These are phyloP conservation scores for Galerina marginata DNA, from an alignment of 768 basidiomycete species.

Conservation along the genomic window DNA sequence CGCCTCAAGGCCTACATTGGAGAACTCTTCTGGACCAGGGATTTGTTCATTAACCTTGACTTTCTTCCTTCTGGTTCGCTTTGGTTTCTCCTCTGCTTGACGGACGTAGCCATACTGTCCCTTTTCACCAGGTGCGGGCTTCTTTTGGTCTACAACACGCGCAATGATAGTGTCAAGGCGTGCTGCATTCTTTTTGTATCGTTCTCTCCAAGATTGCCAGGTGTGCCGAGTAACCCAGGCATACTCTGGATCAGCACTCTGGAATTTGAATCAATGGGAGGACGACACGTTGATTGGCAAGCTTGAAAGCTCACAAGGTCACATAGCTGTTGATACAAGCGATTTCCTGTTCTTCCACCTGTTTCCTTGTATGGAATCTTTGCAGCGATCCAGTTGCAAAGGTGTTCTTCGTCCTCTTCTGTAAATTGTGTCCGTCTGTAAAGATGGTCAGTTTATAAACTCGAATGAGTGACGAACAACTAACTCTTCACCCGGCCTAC, in stretches of 20 bases:
- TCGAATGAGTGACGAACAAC: slow-evolving; percentile 28
- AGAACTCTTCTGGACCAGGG: slow-evolving; percentile 20
- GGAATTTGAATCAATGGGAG: slow-evolving; percentile 5
- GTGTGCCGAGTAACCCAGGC: slow-evolving; percentile 84
- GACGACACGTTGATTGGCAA: neutral
- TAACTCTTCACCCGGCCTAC: slow-evolving; percentile 82
- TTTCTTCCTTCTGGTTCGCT: slow-evolving; percentile 57
- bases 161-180: slow-evolving; percentile 71
- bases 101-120: slow-evolving; percentile 86
- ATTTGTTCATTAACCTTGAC: slow-evolving; percentile 32
- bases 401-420: slow-evolving; percentile 73
- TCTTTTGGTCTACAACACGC: slow-evolving; percentile 71
- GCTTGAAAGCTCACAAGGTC: slow-evolving; percentile 58
- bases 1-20: neutral
- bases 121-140: slow-evolving; percentile 72
- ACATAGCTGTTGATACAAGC: slow-evolving; percentile 81
- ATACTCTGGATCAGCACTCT: slow-evolving; percentile 75
- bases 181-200: slow-evolving; percentile 82
- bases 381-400: slow-evolving; percentile 80
- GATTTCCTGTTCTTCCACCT: slow-evolving; percentile 81
- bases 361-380: slow-evolving; percentile 87
- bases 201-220: slow-evolving; percentile 90
- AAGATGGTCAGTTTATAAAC: neutral
- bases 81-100: slow-evolving; percentile 71
- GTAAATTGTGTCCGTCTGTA: slow-evolving; percentile 78